Base-by-base conservation (phyloP, 768 basidiomycete species). In the Tricholoma terreum region DNA sequence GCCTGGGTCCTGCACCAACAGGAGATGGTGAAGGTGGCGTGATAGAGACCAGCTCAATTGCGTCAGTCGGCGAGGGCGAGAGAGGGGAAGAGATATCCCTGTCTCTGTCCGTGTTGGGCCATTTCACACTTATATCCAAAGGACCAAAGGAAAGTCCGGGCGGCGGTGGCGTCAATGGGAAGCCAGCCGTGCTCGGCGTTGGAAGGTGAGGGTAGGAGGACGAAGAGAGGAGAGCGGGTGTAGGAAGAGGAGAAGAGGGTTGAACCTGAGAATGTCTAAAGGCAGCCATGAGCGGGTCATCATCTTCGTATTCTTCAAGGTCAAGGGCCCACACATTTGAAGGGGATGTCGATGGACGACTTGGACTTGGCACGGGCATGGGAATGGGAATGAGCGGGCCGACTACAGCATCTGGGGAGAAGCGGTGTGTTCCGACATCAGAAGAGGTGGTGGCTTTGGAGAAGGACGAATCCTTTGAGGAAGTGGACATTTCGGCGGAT, bases 361-460 rank as follows among this genome's bases (percentile, higher is more conserved):
- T 22, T 6, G 60, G 57, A 27, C 52, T 61, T 30, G 59, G 19
- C 11, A 34, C 27, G 5, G 66, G 66, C 24, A 67, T 62, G 19
- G 66, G 62, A 17, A 67, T 38, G 15, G 65, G 63, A 38, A 67
- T 65, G 38, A 67, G 63, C 4, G 63, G 65, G 5, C 55, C 35
- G 55, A 52, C 27, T 30, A 54, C 33, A 34, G 49, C 34, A 9
- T 42, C 53, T 21, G 61, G 42, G 24, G 55, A 51, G 46, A 63
- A 46, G 27, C 59, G 61, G 30, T 63, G 63, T 19, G 62, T 62
- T 3, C 66, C 66, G 8, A 67, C 48, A 45, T 67, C 66, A 3
- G 66, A 67, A 6, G 65, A 63, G 7, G 64, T 35, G 8, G 63
- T 61, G 19, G 45, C 40, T 14, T 36, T n/a, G 33, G 21, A 48